A percentile compares a stretch with the other conserved stretches of the same genome.
phyloP scores from a whole-genome alignment of 2,329 filamentous ascomycete genomes.

The Neobulgaria alba region DNA sequence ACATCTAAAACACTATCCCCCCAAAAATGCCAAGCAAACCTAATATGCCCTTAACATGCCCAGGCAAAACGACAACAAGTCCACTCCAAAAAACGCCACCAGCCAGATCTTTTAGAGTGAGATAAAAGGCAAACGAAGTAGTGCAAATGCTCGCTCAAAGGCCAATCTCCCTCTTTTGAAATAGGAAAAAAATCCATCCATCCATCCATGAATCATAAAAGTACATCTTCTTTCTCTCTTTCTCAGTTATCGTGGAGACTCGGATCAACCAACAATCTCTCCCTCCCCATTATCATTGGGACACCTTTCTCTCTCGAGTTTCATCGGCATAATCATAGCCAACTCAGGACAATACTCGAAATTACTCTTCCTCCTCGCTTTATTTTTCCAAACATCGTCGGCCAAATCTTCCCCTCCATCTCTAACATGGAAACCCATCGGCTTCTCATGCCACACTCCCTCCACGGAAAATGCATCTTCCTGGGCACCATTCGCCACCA shows the following conservation, averaged over 20 bases:
- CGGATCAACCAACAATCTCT: slow-evolving; percentile 10
- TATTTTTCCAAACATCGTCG: slow-evolving; percentile 39
- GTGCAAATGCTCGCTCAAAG: too few species aligned
- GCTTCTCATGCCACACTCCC: slow-evolving; percentile 38
- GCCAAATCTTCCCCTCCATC: slow-evolving; percentile 35
- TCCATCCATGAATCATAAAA: not conserved
- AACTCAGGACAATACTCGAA: slow-evolving; percentile 50
- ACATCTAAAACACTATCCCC: too few species aligned
- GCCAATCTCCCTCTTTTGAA: not conserved
- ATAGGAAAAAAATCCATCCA: not conserved
- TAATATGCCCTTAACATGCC: too few species aligned
- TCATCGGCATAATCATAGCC: slow-evolving; percentile 48
- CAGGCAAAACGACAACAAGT: not conserved
- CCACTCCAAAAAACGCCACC: not conserved
- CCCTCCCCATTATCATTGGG: slow-evolving; percentile 23
- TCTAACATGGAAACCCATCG: slow-evolving; percentile 47
- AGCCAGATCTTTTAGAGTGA: too few species aligned
- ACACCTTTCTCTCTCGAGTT: slow-evolving; percentile 41
- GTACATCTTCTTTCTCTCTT: not conserved
- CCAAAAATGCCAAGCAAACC: too few species aligned
- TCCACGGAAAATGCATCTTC: slow-evolving; percentile 41
- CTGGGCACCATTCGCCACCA: slow-evolving; percentile 33
- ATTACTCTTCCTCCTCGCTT: slow-evolving; percentile 36
- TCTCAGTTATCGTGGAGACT: not conserved
- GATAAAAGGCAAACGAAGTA: too few species aligned